Conservation (phyloP, 2,329 filamentous ascomycete species). For the Colletotrichum graminicola region DNA sequence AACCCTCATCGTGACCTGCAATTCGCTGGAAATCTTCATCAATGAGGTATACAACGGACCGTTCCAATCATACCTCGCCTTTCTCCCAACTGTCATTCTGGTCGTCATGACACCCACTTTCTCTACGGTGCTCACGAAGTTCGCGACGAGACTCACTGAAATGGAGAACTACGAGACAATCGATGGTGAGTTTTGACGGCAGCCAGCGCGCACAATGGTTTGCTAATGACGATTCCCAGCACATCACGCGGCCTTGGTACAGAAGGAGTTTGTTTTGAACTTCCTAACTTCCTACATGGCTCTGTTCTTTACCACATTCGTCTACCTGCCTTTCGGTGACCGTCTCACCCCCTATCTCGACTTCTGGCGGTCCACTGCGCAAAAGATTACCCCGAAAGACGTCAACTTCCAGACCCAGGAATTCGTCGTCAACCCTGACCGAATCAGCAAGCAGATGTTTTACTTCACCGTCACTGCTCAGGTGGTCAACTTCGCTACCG, state of each 20-base stretch:
- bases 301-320: constrained; percentile 91
- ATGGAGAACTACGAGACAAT: constrained; percentile 94
- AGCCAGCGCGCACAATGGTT: neutral
- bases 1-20: constrained; percentile 85
- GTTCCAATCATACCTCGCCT: constrained; percentile 86
- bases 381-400: constrained; percentile 80
- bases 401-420: constrained; percentile 73
- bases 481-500: constrained; percentile 86
- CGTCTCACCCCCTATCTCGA: constrained; percentile 88
- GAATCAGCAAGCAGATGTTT: constrained; percentile 91
- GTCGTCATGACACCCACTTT: constrained; percentile 84
- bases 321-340: constrained; percentile 92
- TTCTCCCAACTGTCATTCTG: constrained; percentile 90
- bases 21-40: constrained; percentile 95
- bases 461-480: constrained; percentile 97
- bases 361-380: constrained; percentile 80
- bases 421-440: constrained; percentile 85
- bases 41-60: constrained; percentile 93
- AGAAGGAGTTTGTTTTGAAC: constrained; percentile 95
- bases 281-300: constrained; percentile 96
- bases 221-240: constrained; percentile 57
- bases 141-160: constrained; percentile 82
- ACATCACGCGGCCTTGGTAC: constrained; percentile 85
- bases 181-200: constrained; percentile 62
- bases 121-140: constrained; percentile 77